Base-by-base conservation (phyloP, 306 rosid species). In the Ceratonia siliqua region DNA sequence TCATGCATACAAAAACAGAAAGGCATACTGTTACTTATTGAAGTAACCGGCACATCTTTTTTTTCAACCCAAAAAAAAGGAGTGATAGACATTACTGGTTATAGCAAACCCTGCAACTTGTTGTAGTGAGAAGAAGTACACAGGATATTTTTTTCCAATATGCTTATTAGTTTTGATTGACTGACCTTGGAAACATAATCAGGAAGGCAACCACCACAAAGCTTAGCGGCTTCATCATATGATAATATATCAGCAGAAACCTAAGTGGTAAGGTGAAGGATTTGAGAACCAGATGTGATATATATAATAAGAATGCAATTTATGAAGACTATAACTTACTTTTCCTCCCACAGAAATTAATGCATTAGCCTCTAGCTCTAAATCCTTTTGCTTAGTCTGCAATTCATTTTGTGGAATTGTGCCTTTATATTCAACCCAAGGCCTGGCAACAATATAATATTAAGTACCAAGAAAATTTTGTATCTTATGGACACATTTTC, bases 391-490 rank as follows among this genome's bases (percentile, higher is more conserved):
- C 88, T 89, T 91, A 39, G 8, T 80, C 77, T 66, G 88, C 70
- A 81, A 13, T 73, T 87, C 97, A 48, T 77, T 79, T 42, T 82
- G 89, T 22, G 89, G 81, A 84, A 87, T 10, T n/a, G 73, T 71
- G 79, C 91, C 95, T 78, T 84, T 89, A 71, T 87, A 91, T 84
- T 91, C 95, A 70, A 86, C 90, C 87, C 82, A 86, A 15, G 97
- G 92, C 82, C 92, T 87, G 86, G 77, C 58, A 84, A 82, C 43
- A 68, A 77, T 18, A 68, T 5, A 81, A 59, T 0, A 58, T 52
- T 62, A 42, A 77, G 72, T 54, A 55, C 5, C 28, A 54, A 62
- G 32, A 68, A 45, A 77, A 22, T 28, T 73, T 61, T 41, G 58
- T 41, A 67, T 36, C 78, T 36, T 17, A 6, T 7, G 18, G 62